Evolutionary conservation across 331 rosid species (phyloP).

Genomic region (Arachis monticola): DNA sequence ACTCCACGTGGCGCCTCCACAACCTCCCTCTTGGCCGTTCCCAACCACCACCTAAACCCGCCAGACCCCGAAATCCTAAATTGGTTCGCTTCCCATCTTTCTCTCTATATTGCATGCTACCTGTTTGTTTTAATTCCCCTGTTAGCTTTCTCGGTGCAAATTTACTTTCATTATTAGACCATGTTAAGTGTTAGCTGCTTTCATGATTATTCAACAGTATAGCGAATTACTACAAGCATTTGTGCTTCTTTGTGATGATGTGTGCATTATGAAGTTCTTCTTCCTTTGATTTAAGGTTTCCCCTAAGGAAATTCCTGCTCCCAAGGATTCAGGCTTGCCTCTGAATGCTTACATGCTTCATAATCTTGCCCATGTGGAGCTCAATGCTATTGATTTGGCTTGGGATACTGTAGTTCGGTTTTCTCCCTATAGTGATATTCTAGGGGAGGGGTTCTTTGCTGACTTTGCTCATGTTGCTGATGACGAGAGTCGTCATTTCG

Average conservation of each 20-base stretch:
- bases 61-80: constrained; percentile 67
- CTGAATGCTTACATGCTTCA: constrained; percentile 95
- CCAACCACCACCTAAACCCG: constrained; percentile 65
- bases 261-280: constrained; percentile 16
- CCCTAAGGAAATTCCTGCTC: constrained; percentile 85
- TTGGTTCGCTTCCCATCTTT: constrained; percentile 50
- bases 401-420: constrained; percentile 97
- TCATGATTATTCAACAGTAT: not conserved
- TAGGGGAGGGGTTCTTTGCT: constrained; percentile 85
- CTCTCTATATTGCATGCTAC: constrained; percentile 20
- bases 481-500: constrained; percentile 93
- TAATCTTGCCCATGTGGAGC: constrained; percentile 94
- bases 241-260: not conserved
- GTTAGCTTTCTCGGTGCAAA: not conserved
- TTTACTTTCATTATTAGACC: not conserved
- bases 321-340: constrained; percentile 86
- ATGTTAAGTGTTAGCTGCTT: too few relatives aligned
- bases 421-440: constrained; percentile 68
- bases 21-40: constrained; percentile 72
- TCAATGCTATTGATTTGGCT: constrained; percentile 93
- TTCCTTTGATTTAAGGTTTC: constrained; percentile 63
- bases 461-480: constrained; percentile 98
- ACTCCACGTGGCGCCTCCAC: constrained; percentile 64
- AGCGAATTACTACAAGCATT: not conserved
- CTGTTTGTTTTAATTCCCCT: constrained; percentile 1